Percentiles rank a stretch among this genome's conserved stretches.
Conservation (phyloP, 768 basidiomycete species). For the Ramaria sp. region DNA sequence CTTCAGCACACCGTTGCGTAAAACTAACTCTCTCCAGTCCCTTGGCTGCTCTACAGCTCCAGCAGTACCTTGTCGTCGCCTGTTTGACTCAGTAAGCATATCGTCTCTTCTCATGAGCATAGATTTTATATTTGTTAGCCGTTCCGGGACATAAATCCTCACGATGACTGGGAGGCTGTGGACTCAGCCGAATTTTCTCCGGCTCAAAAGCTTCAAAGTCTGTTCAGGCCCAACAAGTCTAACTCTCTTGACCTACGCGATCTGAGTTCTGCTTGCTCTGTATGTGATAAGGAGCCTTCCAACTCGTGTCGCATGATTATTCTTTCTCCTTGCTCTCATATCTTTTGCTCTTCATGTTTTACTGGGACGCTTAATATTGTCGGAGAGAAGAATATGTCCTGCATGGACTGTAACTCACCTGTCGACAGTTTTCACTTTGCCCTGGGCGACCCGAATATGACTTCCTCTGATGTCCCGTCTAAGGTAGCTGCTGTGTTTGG, state of each 20-base stretch:
- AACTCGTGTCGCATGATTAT: conserved; percentile 39
- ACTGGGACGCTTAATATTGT: conserved; percentile 85
- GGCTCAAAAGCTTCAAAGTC: neutral
- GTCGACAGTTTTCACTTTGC: conserved; percentile 58
- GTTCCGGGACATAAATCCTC: conserved; percentile 36
- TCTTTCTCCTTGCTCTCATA: conserved; percentile 64
- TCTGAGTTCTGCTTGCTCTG: conserved; percentile 39
- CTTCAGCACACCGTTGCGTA: conserved; percentile 59
- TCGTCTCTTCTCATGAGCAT: neutral
- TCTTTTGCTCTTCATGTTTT: conserved; percentile 69
- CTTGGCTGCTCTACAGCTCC: conserved; percentile 71
- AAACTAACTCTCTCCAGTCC: conserved; percentile 44
- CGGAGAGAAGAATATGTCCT: conserved; percentile 81
- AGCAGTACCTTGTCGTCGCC: conserved; percentile 35
- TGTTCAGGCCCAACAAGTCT: neutral
- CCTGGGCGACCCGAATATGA: neutral
- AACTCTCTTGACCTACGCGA: neutral
- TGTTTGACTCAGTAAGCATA: conserved; percentile 29
- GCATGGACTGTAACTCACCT: conserved; percentile 62
- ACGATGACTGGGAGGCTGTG: conserved; percentile 27
- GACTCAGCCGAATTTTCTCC: conserved; percentile 7
- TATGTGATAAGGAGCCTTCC: conserved; percentile 38
- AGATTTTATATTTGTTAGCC: conserved; percentile 22
- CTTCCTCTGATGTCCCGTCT: neutral
- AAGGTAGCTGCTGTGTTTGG: neutral